Percentiles rank a stretch among this genome's conserved stretches.
Evolutionary conservation across 2,329 filamentous ascomycete species (phyloP).

Genomic region (Coniochaeta sp.): DNA sequence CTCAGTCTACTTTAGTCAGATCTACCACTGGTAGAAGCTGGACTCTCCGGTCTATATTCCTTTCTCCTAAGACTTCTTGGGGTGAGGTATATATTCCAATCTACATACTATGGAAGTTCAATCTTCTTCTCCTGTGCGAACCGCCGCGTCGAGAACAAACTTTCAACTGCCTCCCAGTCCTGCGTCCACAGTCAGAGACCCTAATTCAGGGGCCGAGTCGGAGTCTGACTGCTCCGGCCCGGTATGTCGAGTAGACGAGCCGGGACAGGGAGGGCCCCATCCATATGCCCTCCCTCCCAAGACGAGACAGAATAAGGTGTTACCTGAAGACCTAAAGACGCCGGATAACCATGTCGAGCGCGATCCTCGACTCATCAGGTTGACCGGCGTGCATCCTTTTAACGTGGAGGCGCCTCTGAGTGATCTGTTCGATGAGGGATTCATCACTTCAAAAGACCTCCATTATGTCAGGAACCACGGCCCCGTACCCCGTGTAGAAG

Average conservation of each 20-base stretch:
- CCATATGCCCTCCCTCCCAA: constrained; percentile 63
- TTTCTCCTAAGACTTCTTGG: neutral
- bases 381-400: constrained; percentile 87
- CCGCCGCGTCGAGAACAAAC: neutral
- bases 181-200: neutral
- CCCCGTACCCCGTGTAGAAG: constrained; percentile 66
- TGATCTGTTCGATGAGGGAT: constrained; percentile 70
- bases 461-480: constrained; percentile 94
- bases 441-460: constrained; percentile 78
- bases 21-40: neutral
- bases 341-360: constrained; percentile 76
- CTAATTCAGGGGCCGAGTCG: neutral
- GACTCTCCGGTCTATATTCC: neutral
- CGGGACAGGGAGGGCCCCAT: constrained; percentile 6
- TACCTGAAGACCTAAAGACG: constrained; percentile 73
- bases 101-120: neutral
- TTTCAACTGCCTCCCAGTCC: neutral
- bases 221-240: neutral
- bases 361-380: constrained; percentile 72
- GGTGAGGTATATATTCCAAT: neutral
- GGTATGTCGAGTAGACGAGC: neutral
- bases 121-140: neutral
- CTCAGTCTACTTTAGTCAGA: neutral
- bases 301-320: constrained; percentile 51
- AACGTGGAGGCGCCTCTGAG: constrained; percentile 82